A percentile compares a stretch with the other conserved stretches of the same genome.
phyloP scores from a whole-genome alignment of 345 rosid species.

The Erucastrum elatum region DNA sequence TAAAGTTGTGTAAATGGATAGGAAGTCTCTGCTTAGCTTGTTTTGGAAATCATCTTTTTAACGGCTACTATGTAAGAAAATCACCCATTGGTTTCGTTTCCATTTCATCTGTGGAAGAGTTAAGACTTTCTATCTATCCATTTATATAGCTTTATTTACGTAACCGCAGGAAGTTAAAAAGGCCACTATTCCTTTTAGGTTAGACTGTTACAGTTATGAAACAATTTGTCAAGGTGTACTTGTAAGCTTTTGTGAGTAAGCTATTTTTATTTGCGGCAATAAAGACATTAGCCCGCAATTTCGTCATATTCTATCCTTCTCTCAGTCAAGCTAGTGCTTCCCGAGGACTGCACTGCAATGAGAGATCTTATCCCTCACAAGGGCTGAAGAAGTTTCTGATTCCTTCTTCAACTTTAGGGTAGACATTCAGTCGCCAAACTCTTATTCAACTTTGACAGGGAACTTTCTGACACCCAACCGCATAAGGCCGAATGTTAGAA shows the following conservation, averaged over 20 bases:
- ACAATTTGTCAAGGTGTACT: not conserved
- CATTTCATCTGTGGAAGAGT: not conserved
- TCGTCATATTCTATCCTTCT: conserved; percentile 56
- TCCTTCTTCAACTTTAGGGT: conserved; percentile 50
- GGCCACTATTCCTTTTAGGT: not conserved
- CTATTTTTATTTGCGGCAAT: conserved; percentile 25
- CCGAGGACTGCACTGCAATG: conserved; percentile 55
- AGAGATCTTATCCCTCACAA: conserved; percentile 45
- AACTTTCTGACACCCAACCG: not conserved
- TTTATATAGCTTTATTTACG: not conserved
- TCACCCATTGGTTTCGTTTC: not conserved
- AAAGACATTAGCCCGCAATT: not conserved
- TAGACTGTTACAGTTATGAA: not conserved
- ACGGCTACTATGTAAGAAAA: not conserved
- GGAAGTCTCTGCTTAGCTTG: not conserved
- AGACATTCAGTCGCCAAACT: conserved; percentile 33
- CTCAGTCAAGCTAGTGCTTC: conserved; percentile 43
- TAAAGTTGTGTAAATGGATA: not conserved
- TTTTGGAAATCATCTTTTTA: not conserved
- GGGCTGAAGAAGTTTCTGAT: conserved; percentile 57
- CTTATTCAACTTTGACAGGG: not conserved
- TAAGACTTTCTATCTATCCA: not conserved
- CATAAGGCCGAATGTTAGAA: conserved; percentile 36
- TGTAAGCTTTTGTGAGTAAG: conserved; percentile 14
- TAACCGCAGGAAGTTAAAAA: not conserved